Base-by-base conservation (phyloP, 345 rosid species). In the Eucalyptus dawsonii region DNA sequence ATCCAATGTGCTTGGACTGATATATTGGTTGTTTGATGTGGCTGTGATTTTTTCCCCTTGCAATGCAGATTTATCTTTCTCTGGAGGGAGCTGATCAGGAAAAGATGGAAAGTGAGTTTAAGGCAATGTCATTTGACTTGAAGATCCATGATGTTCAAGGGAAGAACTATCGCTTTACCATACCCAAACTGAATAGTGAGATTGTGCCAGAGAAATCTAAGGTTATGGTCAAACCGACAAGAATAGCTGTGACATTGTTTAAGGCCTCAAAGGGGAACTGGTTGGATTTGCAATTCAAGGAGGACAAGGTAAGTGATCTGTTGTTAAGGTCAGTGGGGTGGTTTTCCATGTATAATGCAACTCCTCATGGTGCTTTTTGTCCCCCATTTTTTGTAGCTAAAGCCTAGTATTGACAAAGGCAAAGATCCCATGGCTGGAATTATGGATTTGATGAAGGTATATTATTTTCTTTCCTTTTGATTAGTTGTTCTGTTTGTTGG, bases 391-490 rank as follows among this genome's bases (percentile, higher is more conserved):
- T 62, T 85, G 62, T 91, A 97, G 99, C 93, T 98, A 93, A 98
- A 96, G 90, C 99, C 99, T 2, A 95, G 91, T 88, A 67, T 96
- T 60, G 99, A 94, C 87, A 95, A 96, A 90, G 95, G 95, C 5
- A 88, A 93, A 87, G 98, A 98, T 90, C 99, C 99, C 25, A 98
- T 98, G 99, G 98, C 99, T 88, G 99, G 99, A 88, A 98, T 98
- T 49, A 97, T 98, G 99, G 97, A 93, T 91, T 87, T 98, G 42
- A 98, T 98, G 99, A 98, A 98, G 99, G 99, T 95, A 58, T 88
- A 88, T 22, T 27, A 29, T 25, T 40, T 80, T 15, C 6, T n/a
- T 54, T 58, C 29, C 31, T 24, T 54, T 53, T 42, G 80, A 44
- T 22, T 69, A 4, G 27, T 37, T 11, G 60, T 54, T 47, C 44